These are phyloP conservation scores for Aureobasidium sp. DNA, from an alignment of 2,329 filamentous ascomycete genomes.

Conservation along the genomic window DNA sequence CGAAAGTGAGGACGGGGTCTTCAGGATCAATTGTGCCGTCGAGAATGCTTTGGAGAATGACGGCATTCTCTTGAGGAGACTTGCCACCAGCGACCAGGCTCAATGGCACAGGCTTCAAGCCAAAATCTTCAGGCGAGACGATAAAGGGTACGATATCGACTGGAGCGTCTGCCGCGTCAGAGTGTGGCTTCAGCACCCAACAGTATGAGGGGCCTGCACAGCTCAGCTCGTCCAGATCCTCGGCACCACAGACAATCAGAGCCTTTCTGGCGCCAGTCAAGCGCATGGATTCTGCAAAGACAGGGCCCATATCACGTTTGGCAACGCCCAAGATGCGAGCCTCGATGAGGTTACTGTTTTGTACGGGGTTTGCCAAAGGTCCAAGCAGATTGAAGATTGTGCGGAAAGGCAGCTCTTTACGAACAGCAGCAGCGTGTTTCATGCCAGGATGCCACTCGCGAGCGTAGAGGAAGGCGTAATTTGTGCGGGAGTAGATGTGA, in stretches of 20 bases:
- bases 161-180: constrained; percentile 37
- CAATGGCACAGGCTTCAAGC: constrained; percentile 66
- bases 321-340: constrained; percentile 91
- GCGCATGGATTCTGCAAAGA: constrained; percentile 78
- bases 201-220: constrained; percentile 84
- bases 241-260: constrained; percentile 84
- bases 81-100: constrained; percentile 75
- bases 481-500: constrained; percentile 67
- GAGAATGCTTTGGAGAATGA: constrained; percentile 71
- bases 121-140: constrained; percentile 79
- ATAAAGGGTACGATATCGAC: constrained; percentile 68
- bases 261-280: constrained; percentile 74
- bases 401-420: constrained; percentile 82
- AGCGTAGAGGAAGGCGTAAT: constrained; percentile 93
- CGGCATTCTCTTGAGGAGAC: constrained; percentile 78
- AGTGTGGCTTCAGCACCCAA: constrained; percentile 64
- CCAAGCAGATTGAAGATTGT: constrained; percentile 98
- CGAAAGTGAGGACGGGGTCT: constrained; percentile 85
- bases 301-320: constrained; percentile 73
- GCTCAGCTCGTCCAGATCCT: constrained; percentile 91
- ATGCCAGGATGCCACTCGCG: constrained; percentile 96
- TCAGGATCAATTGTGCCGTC: constrained; percentile 64
- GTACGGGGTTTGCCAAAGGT: constrained; percentile 83
- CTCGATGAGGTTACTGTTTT: constrained; percentile 64
- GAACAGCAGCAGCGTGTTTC: constrained; percentile 77